Percentiles rank a stretch among this genome's conserved stretches.
These are phyloP conservation scores for Eutypella sp. DNA, from an alignment of 2,329 filamentous ascomycete species.

Conservation along the genomic window DNA sequence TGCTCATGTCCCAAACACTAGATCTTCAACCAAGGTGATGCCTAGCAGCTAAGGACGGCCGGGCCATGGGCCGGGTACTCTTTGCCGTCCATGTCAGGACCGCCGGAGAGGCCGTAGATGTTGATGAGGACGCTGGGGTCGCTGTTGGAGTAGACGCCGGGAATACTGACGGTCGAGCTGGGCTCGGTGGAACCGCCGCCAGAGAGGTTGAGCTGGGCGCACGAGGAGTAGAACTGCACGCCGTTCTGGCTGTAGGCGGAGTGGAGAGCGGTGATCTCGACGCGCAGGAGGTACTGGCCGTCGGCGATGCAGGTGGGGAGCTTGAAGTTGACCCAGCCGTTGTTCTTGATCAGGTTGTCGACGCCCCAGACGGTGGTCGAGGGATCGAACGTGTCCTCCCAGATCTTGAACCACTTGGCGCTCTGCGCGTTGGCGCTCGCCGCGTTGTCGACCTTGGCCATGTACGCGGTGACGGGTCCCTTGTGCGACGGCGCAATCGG, in stretches of 20 bases:
- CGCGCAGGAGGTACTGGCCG: constrained; percentile 50
- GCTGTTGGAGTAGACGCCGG: constrained; percentile 37
- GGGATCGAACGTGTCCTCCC: constrained; percentile 42
- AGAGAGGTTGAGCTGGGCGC: constrained; percentile 36
- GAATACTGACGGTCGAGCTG: constrained; percentile 37
- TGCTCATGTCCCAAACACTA: too few species aligned
- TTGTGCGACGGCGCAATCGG: constrained; percentile 52
- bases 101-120: constrained; percentile 39
- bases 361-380: constrained; percentile 43
- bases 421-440: constrained; percentile 35
- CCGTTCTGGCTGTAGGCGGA: constrained; percentile 34
- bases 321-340: constrained; percentile 43
- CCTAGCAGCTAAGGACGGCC: background rate
- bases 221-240: constrained; percentile 41
- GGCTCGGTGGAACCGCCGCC: constrained; percentile 33
- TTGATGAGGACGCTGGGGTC: constrained; percentile 42
- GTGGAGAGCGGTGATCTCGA: constrained; percentile 50
- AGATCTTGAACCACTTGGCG: constrained; percentile 52
- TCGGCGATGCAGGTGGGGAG: constrained; percentile 47
- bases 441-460: constrained; percentile 49
- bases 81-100: constrained; percentile 37
- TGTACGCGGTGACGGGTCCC: constrained; percentile 48
- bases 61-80: constrained; percentile 22
- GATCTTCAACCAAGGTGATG: too few species aligned
- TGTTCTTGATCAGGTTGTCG: constrained; percentile 37